Base-by-base conservation (phyloP, 2,329 filamentous ascomycete genomes). In the Ophioceras dolichostomum region DNA sequence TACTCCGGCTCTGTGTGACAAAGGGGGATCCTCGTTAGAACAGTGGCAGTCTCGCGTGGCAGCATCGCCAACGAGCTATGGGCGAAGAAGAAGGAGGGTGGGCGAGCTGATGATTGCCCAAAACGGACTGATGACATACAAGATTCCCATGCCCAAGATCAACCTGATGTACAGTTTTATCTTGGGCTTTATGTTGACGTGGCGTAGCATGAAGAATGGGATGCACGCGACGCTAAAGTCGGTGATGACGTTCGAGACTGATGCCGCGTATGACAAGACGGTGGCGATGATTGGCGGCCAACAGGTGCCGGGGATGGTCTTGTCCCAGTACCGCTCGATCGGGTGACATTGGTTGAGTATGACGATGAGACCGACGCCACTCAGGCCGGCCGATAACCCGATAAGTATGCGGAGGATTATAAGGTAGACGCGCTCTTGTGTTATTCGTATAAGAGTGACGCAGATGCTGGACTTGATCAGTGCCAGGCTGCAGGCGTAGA, bases 251-350 rank as follows among this genome's bases (percentile, higher is more conserved):
- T 57, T 56, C 13, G 45, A 41, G 2, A 44, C 42, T 0, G 52
- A 56, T 9, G 51, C 49, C 13, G 49, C 49, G 2, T 50, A 54
- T 0, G 47, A 51, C 44, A 55, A 50, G 29, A 52, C 49, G 1
- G 40, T 50, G 7, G 44, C 45, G 26, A 46, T 41, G 1, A 30
- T 37, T 4, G 39, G 33, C 14, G 49, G 40, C 3, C 53, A 47
- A 39, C 51, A 56, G 10, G 24, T 34, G 1, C 47, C 51, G 3
- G 31, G 13, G 1, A 40, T 36, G 1, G 36, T 29, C 19, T 43
- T 42, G 2, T 46, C 42, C 51, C 50, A 53, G 0, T 49, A 46
- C 7, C 48, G 38, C 24, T 50, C 41, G 16, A 50, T 38, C 0
- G 51, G 51, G 12, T 48, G 44, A 24, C 51, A 54, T 6, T 50